phyloP scores from a whole-genome alignment of 148 eudicot species.

The Camellia granthamiana region DNA sequence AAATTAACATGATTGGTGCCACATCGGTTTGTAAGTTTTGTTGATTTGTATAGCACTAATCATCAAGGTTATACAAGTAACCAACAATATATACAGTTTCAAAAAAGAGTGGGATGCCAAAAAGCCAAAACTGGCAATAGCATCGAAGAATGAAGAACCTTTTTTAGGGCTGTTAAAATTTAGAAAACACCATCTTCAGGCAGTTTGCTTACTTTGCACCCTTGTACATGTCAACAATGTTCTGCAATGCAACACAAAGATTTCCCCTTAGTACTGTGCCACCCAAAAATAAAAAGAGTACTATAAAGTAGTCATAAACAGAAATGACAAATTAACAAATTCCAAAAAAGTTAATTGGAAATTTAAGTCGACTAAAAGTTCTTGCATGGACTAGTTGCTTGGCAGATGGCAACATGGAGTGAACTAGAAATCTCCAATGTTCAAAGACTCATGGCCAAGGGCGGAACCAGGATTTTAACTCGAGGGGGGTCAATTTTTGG shows the following conservation, averaged over 20 bases:
- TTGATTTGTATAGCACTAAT: neutral
- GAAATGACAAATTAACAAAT: neutral
- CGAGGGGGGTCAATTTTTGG: no score
- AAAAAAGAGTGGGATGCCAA: neutral
- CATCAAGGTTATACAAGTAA: no score
- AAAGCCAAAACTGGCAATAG: neutral
- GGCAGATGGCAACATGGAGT: neutral
- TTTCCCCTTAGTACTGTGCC: neutral
- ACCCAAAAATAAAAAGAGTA: neutral
- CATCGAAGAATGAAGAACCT: neutral
- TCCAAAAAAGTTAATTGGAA: neutral
- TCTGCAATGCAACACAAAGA: slow-evolving; percentile 36
- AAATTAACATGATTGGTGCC: no score
- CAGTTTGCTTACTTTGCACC: slow-evolving; percentile 27
- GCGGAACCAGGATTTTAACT: no score
- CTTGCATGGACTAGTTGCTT: neutral
- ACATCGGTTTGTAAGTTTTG: no score
- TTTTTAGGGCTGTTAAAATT: neutral
- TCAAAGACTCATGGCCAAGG: no score
- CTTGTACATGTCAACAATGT: slow-evolving; percentile 68
- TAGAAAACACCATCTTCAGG: slow-evolving; percentile 15
- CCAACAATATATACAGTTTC: slow-evolving; percentile 6
- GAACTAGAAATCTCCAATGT: neutral
- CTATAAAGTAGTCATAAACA: neutral
- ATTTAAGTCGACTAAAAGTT: neutral